Conservation (phyloP, 805 yeast genomes). For the Kuraishia hungarica region DNA sequence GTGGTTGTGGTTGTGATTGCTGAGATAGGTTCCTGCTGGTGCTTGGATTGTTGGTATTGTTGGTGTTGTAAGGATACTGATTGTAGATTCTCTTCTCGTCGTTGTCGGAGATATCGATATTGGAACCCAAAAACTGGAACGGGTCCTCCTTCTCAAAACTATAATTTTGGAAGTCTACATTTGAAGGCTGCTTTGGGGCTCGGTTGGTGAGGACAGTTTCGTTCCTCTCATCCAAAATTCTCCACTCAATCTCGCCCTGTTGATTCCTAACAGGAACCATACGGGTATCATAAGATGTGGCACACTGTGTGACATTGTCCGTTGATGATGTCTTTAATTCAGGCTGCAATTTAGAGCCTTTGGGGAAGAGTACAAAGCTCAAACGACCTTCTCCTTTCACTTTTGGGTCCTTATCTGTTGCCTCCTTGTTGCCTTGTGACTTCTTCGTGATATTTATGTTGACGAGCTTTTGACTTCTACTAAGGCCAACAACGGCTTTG, state of each 20-base stretch:
- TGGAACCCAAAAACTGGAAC: conserved; percentile 9
- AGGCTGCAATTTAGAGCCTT: neutral
- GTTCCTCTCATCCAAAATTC: conserved; percentile 29
- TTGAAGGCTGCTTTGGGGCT: conserved; percentile 2
- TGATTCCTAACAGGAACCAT: conserved; percentile 42
- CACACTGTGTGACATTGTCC: conserved; percentile 1
- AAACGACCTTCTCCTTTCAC: neutral
- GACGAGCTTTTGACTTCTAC: neutral
- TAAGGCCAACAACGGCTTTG: neutral
- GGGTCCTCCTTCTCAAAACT: neutral
- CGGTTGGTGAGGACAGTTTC: conserved; percentile 5
- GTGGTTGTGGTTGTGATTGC: neutral
- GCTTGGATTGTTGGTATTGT: neutral
- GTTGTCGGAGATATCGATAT: neutral
- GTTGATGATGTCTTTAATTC: neutral
- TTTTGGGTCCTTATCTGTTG: neutral
- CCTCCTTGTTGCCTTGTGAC: neutral
- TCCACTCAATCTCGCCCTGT: conserved; percentile 52
- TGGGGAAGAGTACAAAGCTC: conserved; percentile 1
- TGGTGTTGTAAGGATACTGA: conserved; percentile 3
- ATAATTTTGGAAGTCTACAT: neutral
- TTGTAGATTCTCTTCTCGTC: neutral
- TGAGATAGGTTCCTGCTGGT: too few relatives aligned
- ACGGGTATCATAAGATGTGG: conserved; percentile 24
- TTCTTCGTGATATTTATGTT: too few relatives aligned